Conservation (phyloP, 108 stramenopile genomes). For the Cylindrotheca fusiformis region DNA sequence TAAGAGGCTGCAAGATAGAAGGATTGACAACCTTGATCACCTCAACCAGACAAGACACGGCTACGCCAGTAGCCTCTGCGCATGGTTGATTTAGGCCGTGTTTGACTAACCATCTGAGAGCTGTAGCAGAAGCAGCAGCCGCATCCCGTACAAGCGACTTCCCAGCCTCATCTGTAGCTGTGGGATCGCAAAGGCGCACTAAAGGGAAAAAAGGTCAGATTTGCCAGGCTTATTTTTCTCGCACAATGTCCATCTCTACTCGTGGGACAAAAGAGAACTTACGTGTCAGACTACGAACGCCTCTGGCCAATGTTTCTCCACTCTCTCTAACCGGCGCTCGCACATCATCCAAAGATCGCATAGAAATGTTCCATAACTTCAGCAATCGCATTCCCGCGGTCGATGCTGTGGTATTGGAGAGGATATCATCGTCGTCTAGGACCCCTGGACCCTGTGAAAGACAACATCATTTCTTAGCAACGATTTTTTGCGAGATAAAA, state of each 20-base stretch:
- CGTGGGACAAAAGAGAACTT: slow-evolving; percentile 4
- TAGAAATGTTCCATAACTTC: slow-evolving; percentile 62
- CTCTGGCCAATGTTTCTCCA: slow-evolving; percentile 65
- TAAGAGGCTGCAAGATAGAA: slow-evolving; percentile 63
- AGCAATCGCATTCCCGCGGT: slow-evolving; percentile 65
- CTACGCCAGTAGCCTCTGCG: slow-evolving; percentile 75
- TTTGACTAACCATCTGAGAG: slow-evolving; percentile 72
- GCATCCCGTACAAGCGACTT: slow-evolving; percentile 34
- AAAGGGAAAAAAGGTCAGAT: too few relatives aligned
- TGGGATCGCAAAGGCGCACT: slow-evolving; percentile 32
- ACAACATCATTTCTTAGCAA: too few relatives aligned
- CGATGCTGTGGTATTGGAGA: slow-evolving; percentile 13
- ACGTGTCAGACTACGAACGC: slow-evolving; percentile 52
- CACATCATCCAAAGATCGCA: slow-evolving; percentile 83
- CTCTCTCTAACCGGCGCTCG: slow-evolving; percentile 64
- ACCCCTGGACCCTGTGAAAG: slow-evolving; percentile 44
- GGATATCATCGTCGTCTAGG: slow-evolving; percentile 53
- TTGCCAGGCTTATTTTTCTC: too few relatives aligned
- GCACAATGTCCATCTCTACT: too few relatives aligned
- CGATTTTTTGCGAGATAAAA: not conserved
- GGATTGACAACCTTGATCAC: slow-evolving; percentile 69
- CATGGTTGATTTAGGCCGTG: slow-evolving; percentile 76
- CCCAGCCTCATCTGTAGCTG: slow-evolving; percentile 19
- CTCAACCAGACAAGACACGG: slow-evolving; percentile 68
- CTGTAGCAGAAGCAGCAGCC: slow-evolving; percentile 64